Evolutionary conservation across 1,284 basidiomycete genomes (phyloP).

Genomic region (Pseudozyma sp.): DNA sequence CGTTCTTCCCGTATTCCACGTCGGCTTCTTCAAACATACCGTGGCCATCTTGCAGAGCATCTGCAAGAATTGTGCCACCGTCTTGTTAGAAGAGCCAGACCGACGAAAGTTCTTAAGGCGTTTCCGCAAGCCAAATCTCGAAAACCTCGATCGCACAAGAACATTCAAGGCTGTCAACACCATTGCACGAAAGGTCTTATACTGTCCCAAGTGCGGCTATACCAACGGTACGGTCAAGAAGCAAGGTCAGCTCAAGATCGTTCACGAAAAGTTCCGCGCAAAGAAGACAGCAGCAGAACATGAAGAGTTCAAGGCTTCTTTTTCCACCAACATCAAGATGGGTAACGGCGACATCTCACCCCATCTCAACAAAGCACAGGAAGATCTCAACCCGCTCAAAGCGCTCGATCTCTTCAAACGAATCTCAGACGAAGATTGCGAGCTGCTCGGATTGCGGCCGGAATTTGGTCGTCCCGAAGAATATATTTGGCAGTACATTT

Average conservation of each 20-base stretch:
- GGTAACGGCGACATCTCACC: slow-evolving; percentile 87
- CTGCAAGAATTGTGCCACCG: slow-evolving; percentile 85
- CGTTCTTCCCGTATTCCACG: slow-evolving; percentile 92
- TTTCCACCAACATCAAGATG: slow-evolving; percentile 80
- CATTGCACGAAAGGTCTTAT: slow-evolving; percentile 86
- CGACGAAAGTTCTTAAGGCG: slow-evolving; percentile 85
- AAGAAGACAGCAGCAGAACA: slow-evolving; percentile 92
- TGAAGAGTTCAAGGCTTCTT: slow-evolving; percentile 87
- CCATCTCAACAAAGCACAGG: slow-evolving; percentile 89
- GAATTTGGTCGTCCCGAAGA: slow-evolving; percentile 92
- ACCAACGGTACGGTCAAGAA: slow-evolving; percentile 98
- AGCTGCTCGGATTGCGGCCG: slow-evolving; percentile 90
- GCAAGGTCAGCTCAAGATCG: slow-evolving; percentile 91
- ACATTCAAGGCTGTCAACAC: slow-evolving; percentile 90
- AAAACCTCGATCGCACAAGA: slow-evolving; percentile 89
- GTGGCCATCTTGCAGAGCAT: slow-evolving; percentile 89
- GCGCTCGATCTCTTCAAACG: slow-evolving; percentile 92
- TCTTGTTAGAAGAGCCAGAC: slow-evolving; percentile 89
- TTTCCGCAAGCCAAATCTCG: slow-evolving; percentile 89
- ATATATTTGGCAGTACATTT: slow-evolving; percentile 99
- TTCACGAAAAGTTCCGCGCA: slow-evolving; percentile 96
- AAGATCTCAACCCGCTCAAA: slow-evolving; percentile 94
- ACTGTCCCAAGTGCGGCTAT: slow-evolving; percentile 92
- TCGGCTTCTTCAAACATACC: slow-evolving; percentile 96
- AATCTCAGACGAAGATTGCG: slow-evolving; percentile 94